Conservation (phyloP, 331 rosid genomes). For the Quercus phellos region DNA sequence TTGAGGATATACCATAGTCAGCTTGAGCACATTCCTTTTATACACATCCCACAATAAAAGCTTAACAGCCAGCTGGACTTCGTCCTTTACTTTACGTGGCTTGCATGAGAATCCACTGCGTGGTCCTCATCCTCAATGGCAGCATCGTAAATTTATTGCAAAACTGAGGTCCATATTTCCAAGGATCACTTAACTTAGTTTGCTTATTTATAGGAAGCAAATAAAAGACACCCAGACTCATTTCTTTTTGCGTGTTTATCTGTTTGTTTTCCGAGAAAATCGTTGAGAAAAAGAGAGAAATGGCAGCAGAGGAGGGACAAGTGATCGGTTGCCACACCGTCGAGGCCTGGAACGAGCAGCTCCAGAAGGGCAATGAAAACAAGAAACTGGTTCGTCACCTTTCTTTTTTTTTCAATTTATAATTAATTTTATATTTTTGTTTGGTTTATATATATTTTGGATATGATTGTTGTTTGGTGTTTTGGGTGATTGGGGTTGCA, state of each 20-base stretch:
- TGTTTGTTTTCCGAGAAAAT: background rate
- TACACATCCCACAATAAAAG: no score
- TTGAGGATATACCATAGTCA: no score
- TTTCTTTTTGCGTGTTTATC: background rate
- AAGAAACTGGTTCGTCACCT: constrained; percentile 43
- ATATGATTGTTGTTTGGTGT: background rate
- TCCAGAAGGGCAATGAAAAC: constrained; percentile 63
- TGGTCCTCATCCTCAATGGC: constrained; percentile 24
- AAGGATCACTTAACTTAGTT: background rate
- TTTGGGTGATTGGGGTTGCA: background rate
- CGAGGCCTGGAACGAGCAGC: constrained; percentile 66
- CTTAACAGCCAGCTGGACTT: no score
- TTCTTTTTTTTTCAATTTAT: background rate
- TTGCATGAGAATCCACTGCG: no score
- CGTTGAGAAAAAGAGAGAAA: background rate
- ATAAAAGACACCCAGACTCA: background rate
- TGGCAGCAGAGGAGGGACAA: constrained; percentile 77
- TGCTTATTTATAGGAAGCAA: constrained; percentile 8
- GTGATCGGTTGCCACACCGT: constrained; percentile 60
- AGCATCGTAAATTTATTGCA: constrained; percentile 4
- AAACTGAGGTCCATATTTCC: background rate
- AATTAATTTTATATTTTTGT: background rate
- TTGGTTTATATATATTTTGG: background rate
- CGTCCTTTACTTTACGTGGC: no score
- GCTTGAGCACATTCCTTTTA: no score